Conservation (phyloP, 345 rosid species). For the Ceriops zippeliana region DNA sequence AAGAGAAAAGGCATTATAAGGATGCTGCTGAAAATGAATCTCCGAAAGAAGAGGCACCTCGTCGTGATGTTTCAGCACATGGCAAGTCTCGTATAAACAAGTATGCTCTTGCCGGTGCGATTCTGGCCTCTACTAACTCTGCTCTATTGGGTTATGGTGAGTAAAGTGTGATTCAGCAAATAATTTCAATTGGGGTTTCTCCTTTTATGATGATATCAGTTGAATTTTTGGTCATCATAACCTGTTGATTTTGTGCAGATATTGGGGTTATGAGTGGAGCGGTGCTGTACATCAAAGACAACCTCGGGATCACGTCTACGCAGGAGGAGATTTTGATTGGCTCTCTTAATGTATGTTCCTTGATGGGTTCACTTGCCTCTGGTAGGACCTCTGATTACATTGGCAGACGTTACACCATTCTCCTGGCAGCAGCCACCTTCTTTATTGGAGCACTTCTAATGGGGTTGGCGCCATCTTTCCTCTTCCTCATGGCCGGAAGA, state of each 20-base stretch:
- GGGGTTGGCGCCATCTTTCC: constrained; percentile 62
- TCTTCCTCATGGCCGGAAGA: constrained; percentile 54
- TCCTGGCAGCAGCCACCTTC: constrained; percentile 60
- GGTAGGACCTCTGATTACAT: constrained; percentile 66
- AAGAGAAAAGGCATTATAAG: background rate
- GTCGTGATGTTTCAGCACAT: background rate
- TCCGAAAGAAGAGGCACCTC: background rate
- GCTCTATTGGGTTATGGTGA: constrained; percentile 69
- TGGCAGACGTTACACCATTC: constrained; percentile 63
- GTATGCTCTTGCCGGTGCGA: constrained; percentile 57
- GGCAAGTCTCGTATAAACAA: constrained; percentile 31
- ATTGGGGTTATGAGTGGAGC: constrained; percentile 76
- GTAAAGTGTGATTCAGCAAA: constrained; percentile 1
- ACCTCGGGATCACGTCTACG: constrained; percentile 39
- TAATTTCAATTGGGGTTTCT: background rate
- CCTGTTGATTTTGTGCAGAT: constrained; percentile 32
- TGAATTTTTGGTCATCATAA: too few species aligned
- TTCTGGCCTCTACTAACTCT: constrained; percentile 68
- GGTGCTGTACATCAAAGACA: constrained; percentile 45
- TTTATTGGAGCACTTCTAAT: constrained; percentile 53
- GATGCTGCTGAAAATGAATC: constrained; percentile 9
- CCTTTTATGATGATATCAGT: too few species aligned
- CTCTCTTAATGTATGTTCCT: constrained; percentile 50
- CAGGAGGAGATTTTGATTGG: constrained; percentile 66
- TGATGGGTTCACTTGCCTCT: constrained; percentile 55